Evolutionary conservation across 306 rosid species (phyloP).

Genomic region (Vigna angularis): DNA sequence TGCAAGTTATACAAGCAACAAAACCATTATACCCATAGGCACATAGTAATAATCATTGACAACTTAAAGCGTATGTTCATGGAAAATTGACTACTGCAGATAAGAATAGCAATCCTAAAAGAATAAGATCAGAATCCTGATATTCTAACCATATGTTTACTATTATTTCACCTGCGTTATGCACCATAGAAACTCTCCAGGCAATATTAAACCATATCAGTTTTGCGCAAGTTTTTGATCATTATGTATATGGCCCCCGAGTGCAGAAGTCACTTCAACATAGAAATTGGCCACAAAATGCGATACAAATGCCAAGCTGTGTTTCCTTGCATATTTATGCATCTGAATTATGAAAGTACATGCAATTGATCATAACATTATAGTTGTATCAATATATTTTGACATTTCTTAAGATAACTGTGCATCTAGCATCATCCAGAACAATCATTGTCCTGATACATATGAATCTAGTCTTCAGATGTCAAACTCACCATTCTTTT

Average conservation of each 20-base stretch:
- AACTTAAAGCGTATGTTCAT: background rate
- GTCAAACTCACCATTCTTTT: slow-evolving; percentile 6
- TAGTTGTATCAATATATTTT: background rate
- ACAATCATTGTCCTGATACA: background rate
- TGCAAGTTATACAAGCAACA: background rate
- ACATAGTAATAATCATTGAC: background rate
- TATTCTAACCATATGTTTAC: background rate
- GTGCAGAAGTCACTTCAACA: background rate
- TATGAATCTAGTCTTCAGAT: slow-evolving; percentile 18
- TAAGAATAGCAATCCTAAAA: background rate
- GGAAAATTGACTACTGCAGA: background rate
- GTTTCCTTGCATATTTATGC: background rate
- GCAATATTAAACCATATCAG: background rate
- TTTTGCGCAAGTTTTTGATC: background rate
- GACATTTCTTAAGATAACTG: background rate
- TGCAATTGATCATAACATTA: background rate
- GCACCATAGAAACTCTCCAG: slow-evolving; percentile 2
- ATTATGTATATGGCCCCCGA: background rate
- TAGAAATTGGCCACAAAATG: background rate
- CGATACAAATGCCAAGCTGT: background rate
- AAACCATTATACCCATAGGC: slow-evolving; percentile 7
- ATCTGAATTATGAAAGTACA: background rate
- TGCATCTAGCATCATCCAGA: slow-evolving; percentile 17
- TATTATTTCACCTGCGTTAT: background rate
- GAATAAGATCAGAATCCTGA: background rate